Percentiles rank a stretch among this genome's conserved stretches.
Conservation (phyloP, 495 filamentous ascomycete species). For the Evernia prunastri region DNA sequence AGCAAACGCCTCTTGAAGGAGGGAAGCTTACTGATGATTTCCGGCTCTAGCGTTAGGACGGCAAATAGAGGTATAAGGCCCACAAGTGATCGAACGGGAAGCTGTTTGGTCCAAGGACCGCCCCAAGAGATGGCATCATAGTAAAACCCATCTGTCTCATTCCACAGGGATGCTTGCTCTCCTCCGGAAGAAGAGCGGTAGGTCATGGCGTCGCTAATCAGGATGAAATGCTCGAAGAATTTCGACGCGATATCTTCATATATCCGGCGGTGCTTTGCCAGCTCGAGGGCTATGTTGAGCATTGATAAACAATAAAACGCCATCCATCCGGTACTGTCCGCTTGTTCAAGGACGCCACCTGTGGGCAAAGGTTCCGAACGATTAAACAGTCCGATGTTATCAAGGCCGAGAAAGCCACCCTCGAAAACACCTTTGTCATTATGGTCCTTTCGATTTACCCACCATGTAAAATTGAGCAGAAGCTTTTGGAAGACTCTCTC, state of each 20-base stretch:
- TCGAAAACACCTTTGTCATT: conserved; percentile 96
- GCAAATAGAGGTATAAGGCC: conserved; percentile 91
- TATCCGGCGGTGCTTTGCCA: conserved; percentile 90
- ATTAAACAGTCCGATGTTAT: conserved; percentile 97
- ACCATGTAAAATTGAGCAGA: conserved; percentile 96
- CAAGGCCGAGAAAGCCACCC: conserved; percentile 90
- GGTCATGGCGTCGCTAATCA: conserved; percentile 97
- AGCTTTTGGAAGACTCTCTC: conserved; percentile 96
- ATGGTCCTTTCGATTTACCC: conserved; percentile 91
- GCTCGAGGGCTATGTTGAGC: conserved; percentile 91
- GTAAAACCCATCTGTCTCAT: conserved; percentile 92
- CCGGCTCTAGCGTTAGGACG: conserved; percentile 84
- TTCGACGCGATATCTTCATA: conserved; percentile 97
- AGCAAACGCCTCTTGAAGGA: conserved; percentile 88
- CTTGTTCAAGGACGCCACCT: conserved; percentile 87
- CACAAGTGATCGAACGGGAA: conserved; percentile 85
- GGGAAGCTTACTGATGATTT: conserved; percentile 84
- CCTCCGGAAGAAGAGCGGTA: conserved; percentile 58
- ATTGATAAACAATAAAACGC: conserved; percentile 91
- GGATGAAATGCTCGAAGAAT: conserved; percentile 97
- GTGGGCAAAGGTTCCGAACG: conserved; percentile 95
- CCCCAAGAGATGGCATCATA: conserved; percentile 97
- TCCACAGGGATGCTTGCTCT: conserved; percentile 84
- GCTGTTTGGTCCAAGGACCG: conserved; percentile 83
- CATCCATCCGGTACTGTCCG: conserved; percentile 98